Conservation (phyloP, 1,284 basidiomycete species). For the Sparassis latifolia region DNA sequence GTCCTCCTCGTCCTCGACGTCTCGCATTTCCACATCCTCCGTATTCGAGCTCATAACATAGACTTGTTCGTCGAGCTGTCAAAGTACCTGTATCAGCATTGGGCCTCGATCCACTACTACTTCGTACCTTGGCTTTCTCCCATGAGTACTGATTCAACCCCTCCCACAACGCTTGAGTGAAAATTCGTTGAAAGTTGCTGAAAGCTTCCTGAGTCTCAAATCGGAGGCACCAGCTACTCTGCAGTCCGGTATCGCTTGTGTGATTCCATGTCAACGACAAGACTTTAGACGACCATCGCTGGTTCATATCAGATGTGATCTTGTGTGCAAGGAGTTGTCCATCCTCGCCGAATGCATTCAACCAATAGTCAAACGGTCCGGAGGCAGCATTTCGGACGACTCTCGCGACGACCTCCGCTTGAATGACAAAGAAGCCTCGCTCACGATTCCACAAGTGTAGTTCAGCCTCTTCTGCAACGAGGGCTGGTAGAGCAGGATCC, state of each 20-base stretch:
- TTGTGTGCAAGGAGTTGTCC: slow-evolving; percentile 53
- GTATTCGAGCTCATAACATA: slow-evolving; percentile 66
- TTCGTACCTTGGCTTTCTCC: slow-evolving; percentile 75
- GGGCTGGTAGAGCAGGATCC: slow-evolving; percentile 20
- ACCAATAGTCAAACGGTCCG: slow-evolving; percentile 52
- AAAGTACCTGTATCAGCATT: slow-evolving; percentile 15
- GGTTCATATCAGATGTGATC: slow-evolving; percentile 70
- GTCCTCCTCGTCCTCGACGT: slow-evolving; percentile 68
- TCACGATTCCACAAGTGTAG: slow-evolving; percentile 75
- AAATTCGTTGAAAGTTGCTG: slow-evolving; percentile 57
- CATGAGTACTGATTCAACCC: slow-evolving; percentile 71
- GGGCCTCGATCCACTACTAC: not conserved
- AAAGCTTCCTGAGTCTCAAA: slow-evolving; percentile 61
- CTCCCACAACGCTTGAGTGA: slow-evolving; percentile 80
- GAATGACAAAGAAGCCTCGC: slow-evolving; percentile 63
- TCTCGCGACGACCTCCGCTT: slow-evolving; percentile 68
- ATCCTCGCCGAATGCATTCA: slow-evolving; percentile 49
- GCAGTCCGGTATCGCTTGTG: slow-evolving; percentile 49
- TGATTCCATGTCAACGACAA: slow-evolving; percentile 84
- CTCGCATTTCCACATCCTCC: slow-evolving; percentile 84
- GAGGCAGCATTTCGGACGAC: slow-evolving; percentile 49
- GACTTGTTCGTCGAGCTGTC: slow-evolving; percentile 67
- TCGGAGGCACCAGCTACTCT: slow-evolving; percentile 81
- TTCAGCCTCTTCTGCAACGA: slow-evolving; percentile 42
- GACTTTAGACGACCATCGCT: slow-evolving; percentile 57